Conservation (phyloP, 164 flowering plant species). For the Saururus chinensis region DNA sequence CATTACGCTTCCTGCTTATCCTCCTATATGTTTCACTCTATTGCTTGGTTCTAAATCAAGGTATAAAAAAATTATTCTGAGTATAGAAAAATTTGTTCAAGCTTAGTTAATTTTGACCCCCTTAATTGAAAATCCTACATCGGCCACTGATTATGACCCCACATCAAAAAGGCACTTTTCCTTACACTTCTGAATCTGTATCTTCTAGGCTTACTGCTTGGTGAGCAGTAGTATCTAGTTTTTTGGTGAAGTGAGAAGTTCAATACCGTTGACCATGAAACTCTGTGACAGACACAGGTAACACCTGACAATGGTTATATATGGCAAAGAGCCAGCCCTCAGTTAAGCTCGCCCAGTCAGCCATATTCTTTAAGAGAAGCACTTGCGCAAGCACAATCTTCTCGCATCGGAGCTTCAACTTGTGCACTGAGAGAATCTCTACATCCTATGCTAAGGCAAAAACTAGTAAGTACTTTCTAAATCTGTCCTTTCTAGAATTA, state of each 20-base stretch:
- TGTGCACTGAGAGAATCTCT: conserved; percentile 94
- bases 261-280: background rate
- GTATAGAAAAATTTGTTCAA: too few species aligned
- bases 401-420: conserved; percentile 90
- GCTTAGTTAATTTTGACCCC: too few species aligned
- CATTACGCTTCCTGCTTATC: too few species aligned
- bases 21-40: too few species aligned
- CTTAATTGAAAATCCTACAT: too few species aligned
- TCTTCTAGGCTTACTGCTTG: background rate
- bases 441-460: conserved; percentile 94
- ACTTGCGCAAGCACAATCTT: conserved; percentile 98
- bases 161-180: too few species aligned
- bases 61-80: too few species aligned
- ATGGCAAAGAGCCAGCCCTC: conserved; percentile 97
- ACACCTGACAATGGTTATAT: conserved; percentile 84
- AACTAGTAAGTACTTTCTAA: conserved; percentile 41
- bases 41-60: too few species aligned
- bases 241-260: background rate
- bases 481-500: background rate
- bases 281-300: conserved; percentile 62
- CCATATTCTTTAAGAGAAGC: conserved; percentile 99
- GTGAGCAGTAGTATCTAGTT: background rate
- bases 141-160: too few species aligned
- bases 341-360: conserved; percentile 94
- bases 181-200: too few species aligned